These are phyloP conservation scores for Raddia guianensis DNA, from an alignment of 176 grass and related monocot species.

Conservation along the genomic window DNA sequence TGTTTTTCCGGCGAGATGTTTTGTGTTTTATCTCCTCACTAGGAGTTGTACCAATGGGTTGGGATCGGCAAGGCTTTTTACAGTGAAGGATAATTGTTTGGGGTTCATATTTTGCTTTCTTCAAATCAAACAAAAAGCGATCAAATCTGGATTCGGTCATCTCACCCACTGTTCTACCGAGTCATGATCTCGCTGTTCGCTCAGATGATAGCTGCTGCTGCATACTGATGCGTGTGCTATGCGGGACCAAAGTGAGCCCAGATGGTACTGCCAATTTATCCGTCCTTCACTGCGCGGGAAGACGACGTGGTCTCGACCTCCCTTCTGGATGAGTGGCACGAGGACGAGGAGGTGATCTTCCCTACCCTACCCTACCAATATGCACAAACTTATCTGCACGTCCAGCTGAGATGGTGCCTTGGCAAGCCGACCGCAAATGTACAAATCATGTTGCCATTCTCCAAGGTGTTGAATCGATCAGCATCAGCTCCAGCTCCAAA, in stretches of 20 bases:
- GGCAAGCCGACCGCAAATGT: too few relatives aligned
- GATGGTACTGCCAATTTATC: too few relatives aligned
- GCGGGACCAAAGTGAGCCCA: too few relatives aligned
- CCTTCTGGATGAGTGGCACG: neutral
- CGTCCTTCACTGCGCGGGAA: neutral
- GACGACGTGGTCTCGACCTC: neutral
- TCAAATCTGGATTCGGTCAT: neutral
- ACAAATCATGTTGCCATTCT: too few relatives aligned
- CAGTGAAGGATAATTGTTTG: constrained; percentile 20
- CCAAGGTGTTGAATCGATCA: too few relatives aligned
- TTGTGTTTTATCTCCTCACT: neutral
- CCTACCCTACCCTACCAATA: neutral
- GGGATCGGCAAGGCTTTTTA: constrained; percentile 34
- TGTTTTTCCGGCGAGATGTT: constrained; percentile 14
- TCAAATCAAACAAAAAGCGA: neutral
- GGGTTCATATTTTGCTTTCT: neutral
- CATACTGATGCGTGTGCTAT: neutral
- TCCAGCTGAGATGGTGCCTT: too few relatives aligned
- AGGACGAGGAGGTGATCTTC: neutral
- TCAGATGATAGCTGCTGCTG: neutral
- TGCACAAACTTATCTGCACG: too few relatives aligned
- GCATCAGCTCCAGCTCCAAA: too few relatives aligned
- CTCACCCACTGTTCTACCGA: neutral
- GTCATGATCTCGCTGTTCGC: neutral
- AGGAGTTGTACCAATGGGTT: constrained; percentile 38